Evolutionary conservation across 73 alveolate species (phyloP), one percentile per base, ranked within the genome.

Genomic region (Loxodes magnus): DNA sequence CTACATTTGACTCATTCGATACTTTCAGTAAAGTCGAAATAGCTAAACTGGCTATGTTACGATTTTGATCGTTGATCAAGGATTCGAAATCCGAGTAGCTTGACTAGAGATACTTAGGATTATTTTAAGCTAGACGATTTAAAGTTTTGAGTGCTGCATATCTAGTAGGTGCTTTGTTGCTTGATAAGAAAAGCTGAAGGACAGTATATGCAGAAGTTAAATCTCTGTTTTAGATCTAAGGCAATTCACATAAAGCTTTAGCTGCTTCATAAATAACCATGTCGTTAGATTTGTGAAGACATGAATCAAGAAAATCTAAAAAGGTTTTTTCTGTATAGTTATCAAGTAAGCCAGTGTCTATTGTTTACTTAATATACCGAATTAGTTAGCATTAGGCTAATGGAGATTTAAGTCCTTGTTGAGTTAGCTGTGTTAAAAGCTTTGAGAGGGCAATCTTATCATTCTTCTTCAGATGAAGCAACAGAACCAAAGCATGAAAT

Each of bases 231-330:
- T 63, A 12, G 4, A 4, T 2, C 35, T 53, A 48, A 29, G 52
- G 51, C 24, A 77, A 80, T 35, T 69, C 87, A 61, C 88, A 63
- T 37, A 87, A 36, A 21, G 88, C 61, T 56, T 87, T 82, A 35
- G 89, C 71, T 20, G 97, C 92, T 56, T 87, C 97, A 36, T 75
- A 82, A 42, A 48, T 61, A 2, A 87, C 86, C 61, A 81, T 54
- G 50, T 87, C 97, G 31, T 76, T 83, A 16, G 71, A 67, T 55
- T 62, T 82, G 43, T 75, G 60, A 14, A 79, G 70, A 43, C 86
- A 55, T 25, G 66, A 54, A 41, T 72, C 78, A 16, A 87, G 48
- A 67, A 43, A 87, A 5, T 14, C 2, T 7, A 62, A 5, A 61
- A 87, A 76, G 19, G 64, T 51, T 37, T 30, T 35, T 22, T 51